A percentile compares a stretch with the other conserved stretches of the same genome.
These are phyloP conservation scores for Verticillium albo-atrum DNA, from an alignment of 2,329 filamentous ascomycete genomes.

Conservation along the genomic window DNA sequence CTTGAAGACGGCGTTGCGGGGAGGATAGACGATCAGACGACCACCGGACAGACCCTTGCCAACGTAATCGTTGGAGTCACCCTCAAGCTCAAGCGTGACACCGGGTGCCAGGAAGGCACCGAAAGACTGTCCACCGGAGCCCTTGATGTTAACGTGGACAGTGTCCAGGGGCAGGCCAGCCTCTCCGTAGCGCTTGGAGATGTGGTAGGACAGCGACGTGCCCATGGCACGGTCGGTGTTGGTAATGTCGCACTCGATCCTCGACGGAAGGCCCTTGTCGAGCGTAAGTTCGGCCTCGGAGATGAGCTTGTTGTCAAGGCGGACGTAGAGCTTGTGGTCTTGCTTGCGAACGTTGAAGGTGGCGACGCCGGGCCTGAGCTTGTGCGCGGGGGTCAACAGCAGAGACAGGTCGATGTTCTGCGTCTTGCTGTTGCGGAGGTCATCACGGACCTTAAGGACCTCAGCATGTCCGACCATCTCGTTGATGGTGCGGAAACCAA, in stretches of 20 bases:
- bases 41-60: slow-evolving; percentile 94
- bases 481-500: slow-evolving; percentile 92
- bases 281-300: slow-evolving; percentile 91
- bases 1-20: slow-evolving; percentile 85
- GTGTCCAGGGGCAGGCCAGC: slow-evolving; percentile 86
- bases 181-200: slow-evolving; percentile 89
- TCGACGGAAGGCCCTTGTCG: slow-evolving; percentile 87
- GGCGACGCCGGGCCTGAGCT: slow-evolving; percentile 86
- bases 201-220: slow-evolving; percentile 91
- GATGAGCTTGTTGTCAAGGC: slow-evolving; percentile 95
- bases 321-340: slow-evolving; percentile 88
- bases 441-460: slow-evolving; percentile 78
- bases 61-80: slow-evolving; percentile 94
- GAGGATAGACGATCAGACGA: slow-evolving; percentile 88
- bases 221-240: slow-evolving; percentile 95
- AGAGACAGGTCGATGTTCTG: slow-evolving; percentile 90
- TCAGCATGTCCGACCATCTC: slow-evolving; percentile 97
- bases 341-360: slow-evolving; percentile 98
- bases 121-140: slow-evolving; percentile 94
- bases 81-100: slow-evolving; percentile 91
- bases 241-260: slow-evolving; percentile 93
- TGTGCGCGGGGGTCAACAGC: slow-evolving; percentile 93
- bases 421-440: slow-evolving; percentile 83
- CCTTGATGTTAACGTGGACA: slow-evolving; percentile 93
- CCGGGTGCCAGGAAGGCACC: slow-evolving; percentile 91